Evolutionary conservation across 768 basidiomycete species (phyloP), one percentile per base, ranked within the genome.

Genomic region (Boletus fagicola): DNA sequence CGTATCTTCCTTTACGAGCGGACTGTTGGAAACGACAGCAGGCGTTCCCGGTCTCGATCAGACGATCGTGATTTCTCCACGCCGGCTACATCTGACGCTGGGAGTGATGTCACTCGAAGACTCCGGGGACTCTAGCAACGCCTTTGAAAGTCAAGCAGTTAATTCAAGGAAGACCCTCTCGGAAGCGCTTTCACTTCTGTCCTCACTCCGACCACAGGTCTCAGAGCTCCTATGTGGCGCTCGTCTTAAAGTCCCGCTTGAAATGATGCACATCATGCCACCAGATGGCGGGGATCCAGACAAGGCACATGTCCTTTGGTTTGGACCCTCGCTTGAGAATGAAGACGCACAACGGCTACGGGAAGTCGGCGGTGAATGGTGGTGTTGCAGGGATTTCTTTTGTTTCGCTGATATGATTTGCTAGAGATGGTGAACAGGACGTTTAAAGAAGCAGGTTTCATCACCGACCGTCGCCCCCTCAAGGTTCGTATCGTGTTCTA

Each of bases 31-130:
- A 26, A 49, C 57, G 36, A 49, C 53, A 13, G 68, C 63, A 75
- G 73, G 54, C 51, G 55, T 60, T 61, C 67, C 75, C 0, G 90
- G 90, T 0, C 74, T 92, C 5, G 85, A 92, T 69, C 65, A 63
- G 10, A 76, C 80, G 3, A 82, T 91, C 61, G 69, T 87, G 52
- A 78, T 90, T 53, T 75, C 75, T 9, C 71, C 78, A 0, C 76
- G 79, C 11, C 69, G 88, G n/a, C 71, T 90, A 43, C 89, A 92
- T 68, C 71, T 91, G 55, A 91, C 89, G 0, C 72, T 92, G 2
- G 89, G 88, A 1, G 87, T 90, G 1, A 87, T 92, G 85, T 72
- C 80, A 0, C 82, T 90, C 35, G 68, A 71, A 8, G 61, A 67
- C 18, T 64, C 74, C 1, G 49, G 45, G 33, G 10, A n/a, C 26